These are phyloP conservation scores for Delonix regia DNA, from an alignment of 306 rosid genomes.

Conservation along the genomic window DNA sequence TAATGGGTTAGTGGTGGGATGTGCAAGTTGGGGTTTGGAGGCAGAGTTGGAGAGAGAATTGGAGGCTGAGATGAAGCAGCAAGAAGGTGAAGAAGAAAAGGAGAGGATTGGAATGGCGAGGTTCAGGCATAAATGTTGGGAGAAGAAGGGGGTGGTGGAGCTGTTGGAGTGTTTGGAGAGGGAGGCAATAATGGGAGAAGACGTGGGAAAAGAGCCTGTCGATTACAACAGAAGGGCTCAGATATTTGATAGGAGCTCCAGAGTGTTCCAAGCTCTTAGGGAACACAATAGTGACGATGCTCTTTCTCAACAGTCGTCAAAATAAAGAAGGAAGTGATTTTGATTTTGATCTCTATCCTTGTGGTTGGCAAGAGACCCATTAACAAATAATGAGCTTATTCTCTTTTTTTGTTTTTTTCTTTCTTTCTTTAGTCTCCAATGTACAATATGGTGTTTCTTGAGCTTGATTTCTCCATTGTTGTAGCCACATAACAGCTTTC, in stretches of 20 bases:
- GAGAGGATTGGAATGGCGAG: constrained; percentile 23
- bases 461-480: not conserved
- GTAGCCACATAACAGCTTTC: not conserved
- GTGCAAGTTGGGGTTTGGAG: constrained; percentile 40
- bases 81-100: constrained; percentile 31
- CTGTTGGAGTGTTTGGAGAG: constrained; percentile 73
- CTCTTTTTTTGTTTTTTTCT: not conserved
- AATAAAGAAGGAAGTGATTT: not conserved
- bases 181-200: constrained; percentile 92
- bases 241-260: constrained; percentile 66
- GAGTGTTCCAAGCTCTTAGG: constrained; percentile 77
- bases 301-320: constrained; percentile 7
- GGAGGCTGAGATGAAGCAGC: constrained; percentile 50
- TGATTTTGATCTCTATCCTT: not conserved
- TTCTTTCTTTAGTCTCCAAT: not conserved
- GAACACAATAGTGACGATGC: constrained; percentile 20
- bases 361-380: not conserved
- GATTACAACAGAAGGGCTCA: constrained; percentile 82
- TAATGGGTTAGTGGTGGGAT: constrained; percentile 27
- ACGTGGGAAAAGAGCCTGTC: constrained; percentile 66
- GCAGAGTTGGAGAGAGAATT: constrained; percentile 50
- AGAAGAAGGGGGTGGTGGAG: constrained; percentile 54
- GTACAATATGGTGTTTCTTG: not conserved
- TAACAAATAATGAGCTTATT: not conserved
- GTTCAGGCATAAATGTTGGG: constrained; percentile 59